These are phyloP conservation scores for Xylaria bambusicola DNA, from an alignment of 495 filamentous ascomycete species.

Conservation along the genomic window DNA sequence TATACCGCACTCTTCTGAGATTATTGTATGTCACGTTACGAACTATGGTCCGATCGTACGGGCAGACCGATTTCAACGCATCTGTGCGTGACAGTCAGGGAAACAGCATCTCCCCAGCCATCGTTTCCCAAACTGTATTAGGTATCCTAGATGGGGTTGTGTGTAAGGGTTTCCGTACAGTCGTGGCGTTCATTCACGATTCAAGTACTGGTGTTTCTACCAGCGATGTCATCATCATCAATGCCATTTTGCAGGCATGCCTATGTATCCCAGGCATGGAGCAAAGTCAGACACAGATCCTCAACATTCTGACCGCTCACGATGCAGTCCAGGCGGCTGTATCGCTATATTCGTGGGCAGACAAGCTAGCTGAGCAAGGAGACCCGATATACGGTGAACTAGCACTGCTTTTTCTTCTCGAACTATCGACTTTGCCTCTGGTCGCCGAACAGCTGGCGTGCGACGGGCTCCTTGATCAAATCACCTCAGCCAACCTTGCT, in stretches of 20 bases:
- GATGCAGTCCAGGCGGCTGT: constrained; percentile 79
- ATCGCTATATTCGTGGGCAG: constrained; percentile 92
- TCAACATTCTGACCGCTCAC: constrained; percentile 62
- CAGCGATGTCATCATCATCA: constrained; percentile 82
- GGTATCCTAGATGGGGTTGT: constrained; percentile 76
- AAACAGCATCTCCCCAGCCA: constrained; percentile 36
- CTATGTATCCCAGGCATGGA: constrained; percentile 70
- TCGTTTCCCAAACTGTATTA: constrained; percentile 58
- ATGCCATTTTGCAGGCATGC: constrained; percentile 81
- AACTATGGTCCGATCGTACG: constrained; percentile 41
- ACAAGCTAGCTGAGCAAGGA: constrained; percentile 68
- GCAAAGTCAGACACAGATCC: constrained; percentile 62
- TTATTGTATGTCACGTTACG: constrained; percentile 82
- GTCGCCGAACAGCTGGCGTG: constrained; percentile 88
- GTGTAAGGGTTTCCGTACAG: constrained; percentile 75
- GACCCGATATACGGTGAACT: constrained; percentile 96
- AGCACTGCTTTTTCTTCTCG: constrained; percentile 81
- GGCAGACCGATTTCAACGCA: constrained; percentile 23
- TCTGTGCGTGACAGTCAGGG: constrained; percentile 38
- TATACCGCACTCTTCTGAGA: constrained; percentile 80
- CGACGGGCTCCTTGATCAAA: constrained; percentile 74
- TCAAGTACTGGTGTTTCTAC: constrained; percentile 49
- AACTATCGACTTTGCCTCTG: constrained; percentile 76
- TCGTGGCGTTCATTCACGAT: constrained; percentile 74
- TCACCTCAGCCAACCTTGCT: constrained; percentile 75